Evolutionary conservation across 352 stramenopile genomes (phyloP), one percentile per base, ranked within the genome.

Genomic region (Phytophthora sansomeana): DNA sequence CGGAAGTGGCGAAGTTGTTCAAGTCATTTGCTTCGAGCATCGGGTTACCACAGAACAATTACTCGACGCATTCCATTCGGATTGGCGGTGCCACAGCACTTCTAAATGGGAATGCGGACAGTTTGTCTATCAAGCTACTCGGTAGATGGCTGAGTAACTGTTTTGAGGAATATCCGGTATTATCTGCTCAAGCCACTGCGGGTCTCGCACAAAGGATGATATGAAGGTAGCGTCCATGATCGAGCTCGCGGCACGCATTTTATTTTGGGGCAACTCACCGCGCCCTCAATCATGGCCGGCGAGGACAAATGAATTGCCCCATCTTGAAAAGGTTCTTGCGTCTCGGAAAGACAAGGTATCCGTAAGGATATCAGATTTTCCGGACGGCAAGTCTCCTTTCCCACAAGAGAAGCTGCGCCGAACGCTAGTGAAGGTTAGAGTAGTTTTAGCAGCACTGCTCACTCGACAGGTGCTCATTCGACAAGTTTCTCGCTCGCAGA

Each of bases 51-150:
- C 14, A 11, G 4, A 10, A 42, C 2, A 58, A 35, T 14, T 61
- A 61, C 19, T 61, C 41, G 30, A 46, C 29, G 8, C 53, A 52
- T 44, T 61, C 41, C 1, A 53, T 61, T 4, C 5, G 53, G 11
- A 53, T 52, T 50, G 52, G 52, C 2, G 53, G 53, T 28, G 30
- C 53, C 1, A 52, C 53, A 11, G 26, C 53, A 4, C 42, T 61
- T 0, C 9, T 61, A 3, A 61, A 53, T 16, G 53, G 29, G 5
- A 32, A 53, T 11, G 41, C 41, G 16, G 41, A 61, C 13, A 3
- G n/a, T n/a, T 17, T 53, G 8, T 43, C 29, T 9, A 51, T 61
- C 13, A 61, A 61, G 19, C 19, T 52, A 8, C 13, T 46, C 0
- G 28, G 53, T 7, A 35, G 24, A 6, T 58, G 48, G 32, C 44